phyloP scores from a whole-genome alignment of 2,329 filamentous ascomycete genomes.

The Penicillium sp. region DNA sequence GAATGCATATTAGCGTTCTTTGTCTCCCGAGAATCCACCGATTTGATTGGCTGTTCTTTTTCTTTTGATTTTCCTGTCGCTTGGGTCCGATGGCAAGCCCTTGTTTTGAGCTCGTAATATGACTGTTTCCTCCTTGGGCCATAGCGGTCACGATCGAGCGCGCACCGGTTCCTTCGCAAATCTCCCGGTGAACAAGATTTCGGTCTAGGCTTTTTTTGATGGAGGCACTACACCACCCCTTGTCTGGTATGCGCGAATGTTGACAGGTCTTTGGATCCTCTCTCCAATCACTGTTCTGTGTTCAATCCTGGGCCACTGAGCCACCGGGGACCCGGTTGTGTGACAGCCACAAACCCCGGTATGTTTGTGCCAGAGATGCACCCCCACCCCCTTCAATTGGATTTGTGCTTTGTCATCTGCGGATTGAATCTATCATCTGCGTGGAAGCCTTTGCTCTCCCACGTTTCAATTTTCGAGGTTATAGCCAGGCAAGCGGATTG shows the following conservation, averaged over 20 bases:
- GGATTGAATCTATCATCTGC: slow-evolving; percentile 3
- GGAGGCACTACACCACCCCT: neutral
- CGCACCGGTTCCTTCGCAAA: neutral
- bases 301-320: slow-evolving; percentile 16
- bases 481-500: slow-evolving; percentile 4
- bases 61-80: neutral
- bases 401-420: slow-evolving; percentile 9
- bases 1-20: neutral
- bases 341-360: slow-evolving; percentile 12
- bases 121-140: slow-evolving; percentile 1
- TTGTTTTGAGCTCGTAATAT: neutral
- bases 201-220: slow-evolving; percentile 6
- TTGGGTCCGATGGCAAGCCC: neutral
- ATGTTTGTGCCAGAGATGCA: slow-evolving; percentile 9
- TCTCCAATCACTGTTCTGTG: slow-evolving; percentile 8
- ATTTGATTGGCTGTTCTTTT: neutral
- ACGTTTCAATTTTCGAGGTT: neutral
- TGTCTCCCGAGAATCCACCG: neutral
- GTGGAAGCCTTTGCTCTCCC: neutral
- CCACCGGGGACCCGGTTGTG: slow-evolving; percentile 14
- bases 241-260: slow-evolving; percentile 5
- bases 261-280: slow-evolving; percentile 1
- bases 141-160: slow-evolving; percentile 1
- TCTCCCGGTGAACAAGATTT: slow-evolving; percentile 4
- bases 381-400: neutral